Conservation (phyloP, 2,329 filamentous ascomycete species). For the Colletotrichum limetticola region DNA sequence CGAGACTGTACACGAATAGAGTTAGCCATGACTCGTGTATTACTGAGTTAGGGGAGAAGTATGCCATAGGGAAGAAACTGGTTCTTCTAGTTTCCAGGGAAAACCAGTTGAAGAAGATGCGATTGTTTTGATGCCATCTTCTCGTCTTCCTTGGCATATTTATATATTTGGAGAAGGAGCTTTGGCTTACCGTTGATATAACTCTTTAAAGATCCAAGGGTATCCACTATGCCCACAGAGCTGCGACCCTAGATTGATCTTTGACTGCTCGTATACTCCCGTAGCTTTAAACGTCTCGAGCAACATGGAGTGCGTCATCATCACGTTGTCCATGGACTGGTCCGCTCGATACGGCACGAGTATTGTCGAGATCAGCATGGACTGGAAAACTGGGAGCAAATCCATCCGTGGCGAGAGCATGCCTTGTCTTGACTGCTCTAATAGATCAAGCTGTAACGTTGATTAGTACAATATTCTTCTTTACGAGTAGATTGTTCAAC, state of each 20-base stretch:
- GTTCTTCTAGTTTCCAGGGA: no score
- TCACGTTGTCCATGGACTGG: conserved; percentile 18
- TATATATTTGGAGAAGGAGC: no score
- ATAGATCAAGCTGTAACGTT: not conserved
- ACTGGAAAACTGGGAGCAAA: conserved; percentile 20
- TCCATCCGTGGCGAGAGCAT: conserved; percentile 5
- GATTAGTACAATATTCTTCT: not conserved
- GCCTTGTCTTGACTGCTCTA: conserved; percentile 18
- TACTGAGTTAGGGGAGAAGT: not conserved
- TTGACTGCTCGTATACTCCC: conserved; percentile 16
- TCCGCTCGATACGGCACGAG: conserved; percentile 26
- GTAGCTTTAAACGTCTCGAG: conserved; percentile 21
- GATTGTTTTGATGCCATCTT: not conserved
- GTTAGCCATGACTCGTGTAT: not conserved
- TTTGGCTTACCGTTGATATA: conserved; percentile 11
- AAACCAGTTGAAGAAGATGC: not conserved
- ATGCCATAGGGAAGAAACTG: not conserved
- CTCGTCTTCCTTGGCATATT: not conserved
- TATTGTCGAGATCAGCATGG: conserved; percentile 13
- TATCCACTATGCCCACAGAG: not conserved
- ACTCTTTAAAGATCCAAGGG: conserved; percentile 19
- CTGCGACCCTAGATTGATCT: conserved; percentile 9
- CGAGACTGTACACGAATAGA: not conserved
- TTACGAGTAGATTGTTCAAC: not conserved
- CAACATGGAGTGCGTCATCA: conserved; percentile 25